These are phyloP conservation scores for Polygonum maritimum DNA, from an alignment of 148 eudicot species.

Conservation along the genomic window DNA sequence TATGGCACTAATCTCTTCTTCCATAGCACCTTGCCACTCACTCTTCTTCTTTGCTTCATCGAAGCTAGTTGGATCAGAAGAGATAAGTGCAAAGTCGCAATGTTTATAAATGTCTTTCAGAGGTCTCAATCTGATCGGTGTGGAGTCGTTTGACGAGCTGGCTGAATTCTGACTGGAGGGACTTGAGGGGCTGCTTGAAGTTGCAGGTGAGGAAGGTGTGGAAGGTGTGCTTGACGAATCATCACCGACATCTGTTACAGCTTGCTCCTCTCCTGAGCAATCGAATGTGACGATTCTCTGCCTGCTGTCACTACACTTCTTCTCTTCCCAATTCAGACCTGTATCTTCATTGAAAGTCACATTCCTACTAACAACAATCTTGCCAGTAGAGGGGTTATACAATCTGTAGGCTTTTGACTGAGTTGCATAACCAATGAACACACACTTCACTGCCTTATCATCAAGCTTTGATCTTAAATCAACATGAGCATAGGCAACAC, in stretches of 20 bases:
- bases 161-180: too few relatives aligned
- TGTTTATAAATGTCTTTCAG: background rate
- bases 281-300: background rate
- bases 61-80: background rate
- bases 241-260: too few relatives aligned
- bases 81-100: background rate
- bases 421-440: slow-evolving; percentile 19
- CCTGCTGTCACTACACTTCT: background rate
- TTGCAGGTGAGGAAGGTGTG: too few relatives aligned
- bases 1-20: background rate
- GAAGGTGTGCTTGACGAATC: too few relatives aligned
- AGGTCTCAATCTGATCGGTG: slow-evolving; percentile 9
- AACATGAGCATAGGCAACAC: too few relatives aligned
- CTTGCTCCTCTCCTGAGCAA: background rate
- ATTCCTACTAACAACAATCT: slow-evolving; percentile 14
- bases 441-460: slow-evolving; percentile 5
- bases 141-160: background rate
- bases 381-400: slow-evolving; percentile 15
- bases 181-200: too few relatives aligned
- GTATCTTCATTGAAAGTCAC: slow-evolving; percentile 11
- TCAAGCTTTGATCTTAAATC: too few relatives aligned
- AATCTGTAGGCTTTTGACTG: slow-evolving; percentile 21
- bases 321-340: background rate
- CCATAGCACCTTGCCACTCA: background rate
- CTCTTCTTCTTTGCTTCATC: background rate